Evolutionary conservation across 495 filamentous ascomycete species (phyloP), one percentile per base, ranked within the genome.

Genomic region (Cercophora sp.): DNA sequence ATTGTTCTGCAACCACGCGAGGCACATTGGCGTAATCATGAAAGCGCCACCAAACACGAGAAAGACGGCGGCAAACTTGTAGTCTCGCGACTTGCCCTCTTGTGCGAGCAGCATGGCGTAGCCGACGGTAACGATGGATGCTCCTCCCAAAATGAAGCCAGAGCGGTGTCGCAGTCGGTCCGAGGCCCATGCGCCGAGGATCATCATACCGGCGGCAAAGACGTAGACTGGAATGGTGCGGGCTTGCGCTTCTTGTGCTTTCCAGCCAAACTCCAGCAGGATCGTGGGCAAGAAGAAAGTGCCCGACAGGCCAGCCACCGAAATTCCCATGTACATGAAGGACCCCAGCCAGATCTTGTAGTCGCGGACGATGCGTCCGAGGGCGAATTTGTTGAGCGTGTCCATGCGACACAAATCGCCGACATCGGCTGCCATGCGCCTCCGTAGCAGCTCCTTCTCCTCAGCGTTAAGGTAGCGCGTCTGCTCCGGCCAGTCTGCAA

Each of bases 241-340:
- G 0, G 86, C 74, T 10, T 69, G 72, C 19, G 86, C 68, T 18
- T 80, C 75, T 27, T 62, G 72, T 48, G 68, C 70, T 9, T 75
- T 39, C 41, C 79, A 85, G n/a, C 81, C 80, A 32, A 88, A 86
- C 11, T 77, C 83, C 19, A 65, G 59, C 19, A 87, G 80, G 60
- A 88, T 85, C 0, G 84, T 86, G 0, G 85, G 84, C 1, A 78
- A 70, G 60, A 87, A 88, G 71, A 86, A 85, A 1, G 77, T 79
- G 35, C 88, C 72, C 0, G 82, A 84, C 59, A 82, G 77, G 34
- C 74, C 76, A 37, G 73, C 77, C 35, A 75, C 75, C 1, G 72
- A 72, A 26, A 77, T 59, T 39, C 74, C 78, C 50, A 79, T 71
- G 55, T 80, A 79, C 55, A 76, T 70, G 36, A 80, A 43, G 2